Evolutionary conservation across 257 asterid species (phyloP).

Genomic region (Knoxia roxburghii): DNA sequence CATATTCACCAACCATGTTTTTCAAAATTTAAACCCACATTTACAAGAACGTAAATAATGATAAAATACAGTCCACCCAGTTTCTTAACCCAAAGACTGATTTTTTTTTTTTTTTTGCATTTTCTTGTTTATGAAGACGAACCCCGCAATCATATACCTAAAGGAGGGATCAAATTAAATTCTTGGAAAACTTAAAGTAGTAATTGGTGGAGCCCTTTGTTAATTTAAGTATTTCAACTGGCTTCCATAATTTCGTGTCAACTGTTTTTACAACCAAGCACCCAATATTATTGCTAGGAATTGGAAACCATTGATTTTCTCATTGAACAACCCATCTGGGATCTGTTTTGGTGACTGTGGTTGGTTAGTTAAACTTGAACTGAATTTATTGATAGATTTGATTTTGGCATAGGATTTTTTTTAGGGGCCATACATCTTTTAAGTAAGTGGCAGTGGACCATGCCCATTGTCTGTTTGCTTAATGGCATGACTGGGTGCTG

Average conservation of each 20-base stretch:
- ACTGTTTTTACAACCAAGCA: no score
- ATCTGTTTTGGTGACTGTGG: background rate
- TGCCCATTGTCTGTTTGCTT: conserved; percentile 19
- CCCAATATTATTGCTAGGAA: background rate
- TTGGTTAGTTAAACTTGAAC: conserved; percentile 1
- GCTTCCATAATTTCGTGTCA: background rate
- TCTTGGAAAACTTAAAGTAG: background rate
- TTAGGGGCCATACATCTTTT: conserved; percentile 12
- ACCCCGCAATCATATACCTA: no score
- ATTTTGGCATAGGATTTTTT: conserved; percentile 2
- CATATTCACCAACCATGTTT: no score
- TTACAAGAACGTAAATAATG: no score
- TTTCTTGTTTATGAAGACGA: no score
- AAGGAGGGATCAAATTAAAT: background rate
- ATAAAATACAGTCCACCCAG: no score
- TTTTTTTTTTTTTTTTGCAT: no score
- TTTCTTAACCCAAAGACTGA: no score
- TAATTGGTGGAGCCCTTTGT: background rate
- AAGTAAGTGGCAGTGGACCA: conserved; percentile 44
- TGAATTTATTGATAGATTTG: conserved; percentile 17
- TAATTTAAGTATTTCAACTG: background rate
- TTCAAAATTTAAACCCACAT: no score
- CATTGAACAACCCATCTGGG: background rate
- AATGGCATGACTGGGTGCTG: conserved; percentile 21
- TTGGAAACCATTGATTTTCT: background rate